Conservation (phyloP, 2,329 filamentous ascomycete species). For the Daldinia sp. region DNA sequence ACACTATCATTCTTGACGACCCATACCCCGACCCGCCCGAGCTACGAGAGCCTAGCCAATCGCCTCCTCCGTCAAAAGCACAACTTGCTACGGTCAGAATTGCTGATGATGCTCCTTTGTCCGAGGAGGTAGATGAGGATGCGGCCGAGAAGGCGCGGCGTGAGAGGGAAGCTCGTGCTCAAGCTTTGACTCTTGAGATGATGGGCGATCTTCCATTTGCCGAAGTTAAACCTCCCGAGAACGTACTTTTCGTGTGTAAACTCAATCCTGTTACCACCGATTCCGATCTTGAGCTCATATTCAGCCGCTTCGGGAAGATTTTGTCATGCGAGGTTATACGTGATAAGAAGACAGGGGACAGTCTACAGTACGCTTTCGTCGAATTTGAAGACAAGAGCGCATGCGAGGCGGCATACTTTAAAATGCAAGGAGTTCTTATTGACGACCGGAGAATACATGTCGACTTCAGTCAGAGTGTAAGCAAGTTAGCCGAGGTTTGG, state of each 20-base stretch:
- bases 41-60: constrained; percentile 78
- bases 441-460: constrained; percentile 98
- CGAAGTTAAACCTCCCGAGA: constrained; percentile 96
- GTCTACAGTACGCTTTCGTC: constrained; percentile 96
- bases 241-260: constrained; percentile 98
- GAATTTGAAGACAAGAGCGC: constrained; percentile 93
- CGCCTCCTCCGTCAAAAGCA: constrained; percentile 81
- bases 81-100: constrained; percentile 93
- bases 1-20: constrained; percentile 91
- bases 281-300: constrained; percentile 93
- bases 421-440: constrained; percentile 97
- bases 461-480: constrained; percentile 95
- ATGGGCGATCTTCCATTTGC: constrained; percentile 97
- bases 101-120: constrained; percentile 83
- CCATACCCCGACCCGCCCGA: constrained; percentile 85
- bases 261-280: constrained; percentile 96
- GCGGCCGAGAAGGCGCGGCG: constrained; percentile 80
- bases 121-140: constrained; percentile 77
- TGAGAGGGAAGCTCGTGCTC: constrained; percentile 90
- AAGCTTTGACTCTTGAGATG: constrained; percentile 95
- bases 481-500: constrained; percentile 89
- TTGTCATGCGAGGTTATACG: constrained; percentile 95
- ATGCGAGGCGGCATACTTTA: constrained; percentile 95
- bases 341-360: constrained; percentile 92
- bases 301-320: constrained; percentile 95